Percentiles rank a stretch among this genome's conserved stretches.
These are phyloP conservation scores for Alternaria postmessia DNA, from an alignment of 2,329 filamentous ascomycete species.

Conservation along the genomic window DNA sequence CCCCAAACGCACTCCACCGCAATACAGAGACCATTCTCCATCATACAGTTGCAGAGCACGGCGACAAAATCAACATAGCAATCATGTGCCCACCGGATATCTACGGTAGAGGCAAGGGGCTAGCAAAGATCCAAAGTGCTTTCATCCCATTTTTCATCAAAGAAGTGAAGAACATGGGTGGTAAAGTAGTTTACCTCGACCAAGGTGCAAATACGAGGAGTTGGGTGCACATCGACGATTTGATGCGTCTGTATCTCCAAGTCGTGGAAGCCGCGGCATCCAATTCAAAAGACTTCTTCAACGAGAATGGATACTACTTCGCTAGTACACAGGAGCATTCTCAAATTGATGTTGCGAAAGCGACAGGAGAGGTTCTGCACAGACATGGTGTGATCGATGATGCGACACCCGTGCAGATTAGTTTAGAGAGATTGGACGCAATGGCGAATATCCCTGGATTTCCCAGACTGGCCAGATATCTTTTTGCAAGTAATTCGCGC, in stretches of 20 bases:
- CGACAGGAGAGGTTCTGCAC: constrained; percentile 35
- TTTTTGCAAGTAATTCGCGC: constrained; percentile 62
- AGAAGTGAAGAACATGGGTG: constrained; percentile 53
- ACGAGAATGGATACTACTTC: constrained; percentile 59
- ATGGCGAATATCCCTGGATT: constrained; percentile 30
- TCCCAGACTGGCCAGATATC: constrained; percentile 41
- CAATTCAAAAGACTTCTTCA: constrained; percentile 61
- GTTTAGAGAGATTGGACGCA: constrained; percentile 36
- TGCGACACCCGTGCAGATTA: constrained; percentile 32
- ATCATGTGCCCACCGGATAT: constrained; percentile 72
- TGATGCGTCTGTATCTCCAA: constrained; percentile 62
- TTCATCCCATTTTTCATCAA: constrained; percentile 53
- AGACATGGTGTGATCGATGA: constrained; percentile 32
- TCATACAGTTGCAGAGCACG: constrained; percentile 50
- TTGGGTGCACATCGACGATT: constrained; percentile 66
- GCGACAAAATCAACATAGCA: constrained; percentile 51
- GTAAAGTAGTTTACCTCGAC: constrained; percentile 59
- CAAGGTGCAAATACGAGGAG: constrained; percentile 65
- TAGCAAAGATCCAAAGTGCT: constrained; percentile 38
- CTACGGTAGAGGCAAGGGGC: constrained; percentile 65
- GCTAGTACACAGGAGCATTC: constrained; percentile 49
- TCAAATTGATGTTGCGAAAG: constrained; percentile 38
- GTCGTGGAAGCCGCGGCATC: constrained; percentile 64
- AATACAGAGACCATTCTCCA: constrained; percentile 74
- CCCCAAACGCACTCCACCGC: constrained; percentile 67